Evolutionary conservation across 78 protist genomes (phyloP).

Genomic region (Bigelowiella natans): DNA sequence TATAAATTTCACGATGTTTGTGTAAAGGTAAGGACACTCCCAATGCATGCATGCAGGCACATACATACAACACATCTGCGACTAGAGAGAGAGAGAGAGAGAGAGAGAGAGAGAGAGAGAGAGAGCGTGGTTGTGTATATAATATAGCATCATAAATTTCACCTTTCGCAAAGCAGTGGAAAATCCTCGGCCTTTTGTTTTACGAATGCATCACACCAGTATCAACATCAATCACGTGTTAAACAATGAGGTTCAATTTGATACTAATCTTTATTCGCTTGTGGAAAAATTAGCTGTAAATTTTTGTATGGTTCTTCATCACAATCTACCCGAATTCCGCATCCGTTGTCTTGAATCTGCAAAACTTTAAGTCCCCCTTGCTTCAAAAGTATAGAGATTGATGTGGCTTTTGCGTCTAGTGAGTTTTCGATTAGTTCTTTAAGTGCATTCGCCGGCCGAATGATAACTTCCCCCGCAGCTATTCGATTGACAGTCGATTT

Average conservation of each 20-base stretch:
- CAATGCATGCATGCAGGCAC: too few species aligned
- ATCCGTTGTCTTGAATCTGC: conserved; percentile 44
- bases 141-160: too few species aligned
- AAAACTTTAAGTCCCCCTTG: conserved; percentile 47
- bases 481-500: conserved; percentile 30
- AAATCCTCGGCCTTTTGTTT: conserved; percentile 44
- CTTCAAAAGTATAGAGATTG: background rate
- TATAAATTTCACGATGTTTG: too few species aligned
- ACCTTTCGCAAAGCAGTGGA: conserved; percentile 45
- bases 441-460: conserved; percentile 28
- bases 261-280: background rate
- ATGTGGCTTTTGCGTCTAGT: conserved; percentile 53
- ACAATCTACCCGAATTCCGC: conserved; percentile 39
- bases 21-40: too few species aligned
- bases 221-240: too few species aligned
- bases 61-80: too few species aligned
- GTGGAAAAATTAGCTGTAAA: background rate
- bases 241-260: too few species aligned
- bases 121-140: too few species aligned
- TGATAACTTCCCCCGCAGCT: conserved; percentile 63
- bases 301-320: too few species aligned
- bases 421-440: conserved; percentile 57
- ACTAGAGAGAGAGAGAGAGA: too few species aligned
- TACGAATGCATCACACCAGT: too few species aligned
- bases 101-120: too few species aligned